These are phyloP conservation scores for Cucurbita maxima DNA, from an alignment of 306 rosid species.

Conservation along the genomic window DNA sequence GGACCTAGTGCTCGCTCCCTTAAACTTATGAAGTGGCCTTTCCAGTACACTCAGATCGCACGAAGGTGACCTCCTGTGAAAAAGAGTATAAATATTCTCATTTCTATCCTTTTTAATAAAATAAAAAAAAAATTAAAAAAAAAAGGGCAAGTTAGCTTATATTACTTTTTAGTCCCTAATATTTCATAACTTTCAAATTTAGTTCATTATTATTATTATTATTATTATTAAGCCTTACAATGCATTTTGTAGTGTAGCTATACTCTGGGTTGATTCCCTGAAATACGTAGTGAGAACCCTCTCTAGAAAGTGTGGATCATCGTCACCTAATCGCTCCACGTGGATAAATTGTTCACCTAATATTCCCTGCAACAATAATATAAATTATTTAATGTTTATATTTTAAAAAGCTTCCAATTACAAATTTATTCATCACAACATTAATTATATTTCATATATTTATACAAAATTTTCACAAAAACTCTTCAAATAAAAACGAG, in stretches of 20 bases:
- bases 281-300: not conserved
- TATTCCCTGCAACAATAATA: not conserved
- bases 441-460: no score
- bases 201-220: no score
- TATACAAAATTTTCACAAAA: no score
- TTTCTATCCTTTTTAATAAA: no score
- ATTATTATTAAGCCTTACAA: not conserved
- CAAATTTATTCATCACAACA: not conserved
- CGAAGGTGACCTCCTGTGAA: not conserved
- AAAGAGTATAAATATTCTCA: no score
- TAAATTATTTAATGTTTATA: no score
- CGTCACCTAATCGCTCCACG: not conserved
- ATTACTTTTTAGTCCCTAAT: no score
- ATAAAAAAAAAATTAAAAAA: no score
- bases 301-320: constrained; percentile 2
- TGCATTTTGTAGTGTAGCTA: not conserved
- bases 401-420: no score
- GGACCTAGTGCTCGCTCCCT: not conserved
- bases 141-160: no score
- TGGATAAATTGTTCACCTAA: not conserved
- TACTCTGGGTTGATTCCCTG: not conserved
- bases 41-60: not conserved
- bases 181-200: no score
- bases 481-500: no score
- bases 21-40: not conserved